A percentile compares a stretch with the other conserved stretches of the same genome.
Evolutionary conservation across 768 basidiomycete genomes (phyloP).

Genomic region (Lactifluus volemus): DNA sequence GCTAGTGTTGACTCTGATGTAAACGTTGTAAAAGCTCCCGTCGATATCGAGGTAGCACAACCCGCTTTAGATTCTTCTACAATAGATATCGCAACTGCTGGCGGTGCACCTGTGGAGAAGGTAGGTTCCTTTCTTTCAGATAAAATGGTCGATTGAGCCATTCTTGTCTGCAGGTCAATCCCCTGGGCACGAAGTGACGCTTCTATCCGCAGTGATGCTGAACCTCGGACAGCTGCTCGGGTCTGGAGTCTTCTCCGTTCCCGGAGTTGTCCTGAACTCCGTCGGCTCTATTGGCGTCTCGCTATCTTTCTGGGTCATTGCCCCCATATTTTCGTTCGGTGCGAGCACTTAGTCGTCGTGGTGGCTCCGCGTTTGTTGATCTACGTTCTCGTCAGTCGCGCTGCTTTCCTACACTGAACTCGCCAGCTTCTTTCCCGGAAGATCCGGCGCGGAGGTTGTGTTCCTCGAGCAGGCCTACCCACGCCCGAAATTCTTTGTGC

Average conservation of each 20-base stretch:
- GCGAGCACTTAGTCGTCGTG: not conserved
- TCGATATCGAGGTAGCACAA: slow-evolving; percentile 8
- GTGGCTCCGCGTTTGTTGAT: not conserved
- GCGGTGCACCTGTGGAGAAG: slow-evolving; percentile 16
- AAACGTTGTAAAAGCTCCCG: not conserved
- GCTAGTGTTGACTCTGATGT: not conserved
- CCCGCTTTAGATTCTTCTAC: not conserved
- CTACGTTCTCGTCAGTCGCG: not conserved
- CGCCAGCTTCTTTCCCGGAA: slow-evolving; percentile 39
- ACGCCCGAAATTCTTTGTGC: slow-evolving; percentile 34
- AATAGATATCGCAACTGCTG: not conserved
- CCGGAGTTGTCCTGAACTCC: slow-evolving; percentile 22
- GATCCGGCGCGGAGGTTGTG: slow-evolving; percentile 42
- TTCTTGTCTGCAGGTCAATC: slow-evolving; percentile 14
- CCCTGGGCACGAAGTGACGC: slow-evolving; percentile 22
- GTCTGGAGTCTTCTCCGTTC: slow-evolving; percentile 27
- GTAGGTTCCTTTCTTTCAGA: not conserved
- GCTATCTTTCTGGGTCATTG: slow-evolving; percentile 25
- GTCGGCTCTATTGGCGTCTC: slow-evolving; percentile 25
- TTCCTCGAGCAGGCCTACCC: slow-evolving; percentile 39
- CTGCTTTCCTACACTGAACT: slow-evolving; percentile 32
- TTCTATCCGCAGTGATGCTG: slow-evolving; percentile 21
- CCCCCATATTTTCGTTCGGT: slow-evolving; percentile 21
- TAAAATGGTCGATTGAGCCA: not conserved
- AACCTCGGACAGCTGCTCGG: slow-evolving; percentile 21